Evolutionary conservation across 140 eudicot species (phyloP).

Genomic region (Senecio squalidus): DNA sequence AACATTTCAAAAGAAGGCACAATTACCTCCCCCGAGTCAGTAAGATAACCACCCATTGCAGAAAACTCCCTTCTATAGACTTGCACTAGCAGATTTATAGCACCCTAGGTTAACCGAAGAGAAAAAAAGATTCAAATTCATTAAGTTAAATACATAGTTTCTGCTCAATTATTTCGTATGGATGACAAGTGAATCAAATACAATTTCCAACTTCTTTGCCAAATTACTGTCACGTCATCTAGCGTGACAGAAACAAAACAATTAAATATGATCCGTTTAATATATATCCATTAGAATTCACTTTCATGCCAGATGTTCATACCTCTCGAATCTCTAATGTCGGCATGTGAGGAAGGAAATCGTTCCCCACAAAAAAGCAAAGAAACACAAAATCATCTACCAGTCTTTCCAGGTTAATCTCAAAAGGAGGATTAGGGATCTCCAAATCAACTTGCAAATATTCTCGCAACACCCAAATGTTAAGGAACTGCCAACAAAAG

Average conservation of each 20-base stretch:
- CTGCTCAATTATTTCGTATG: neutral
- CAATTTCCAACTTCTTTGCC: neutral
- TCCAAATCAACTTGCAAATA: slow-evolving; percentile 87
- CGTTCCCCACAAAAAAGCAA: slow-evolving; percentile 97
- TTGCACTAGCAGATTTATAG: slow-evolving; percentile 77
- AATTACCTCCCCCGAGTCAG: slow-evolving; percentile 96
- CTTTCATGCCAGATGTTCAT: slow-evolving; percentile 13
- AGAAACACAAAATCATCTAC: slow-evolving; percentile 92
- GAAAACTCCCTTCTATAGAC: slow-evolving; percentile 80
- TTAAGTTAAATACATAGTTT: slow-evolving; percentile 11
- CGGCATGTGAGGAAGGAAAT: slow-evolving; percentile 99
- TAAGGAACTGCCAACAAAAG: slow-evolving; percentile 64
- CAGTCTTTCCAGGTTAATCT: slow-evolving; percentile 68
- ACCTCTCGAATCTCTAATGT: slow-evolving; percentile 99
- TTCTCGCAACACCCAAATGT: slow-evolving; percentile 94
- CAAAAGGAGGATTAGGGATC: slow-evolving; percentile 73
- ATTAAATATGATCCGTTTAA: neutral
- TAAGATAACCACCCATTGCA: slow-evolving; percentile 96
- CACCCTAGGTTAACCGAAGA: slow-evolving; percentile 58
- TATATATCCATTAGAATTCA: neutral
- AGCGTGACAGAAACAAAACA: neutral
- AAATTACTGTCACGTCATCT: neutral
- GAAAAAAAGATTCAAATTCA: neutral
- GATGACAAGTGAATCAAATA: slow-evolving; percentile 5
- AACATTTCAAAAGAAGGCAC: slow-evolving; percentile 10